Conservation (phyloP, 2,329 filamentous ascomycete species). For the Nothomitra cinnamomea region DNA sequence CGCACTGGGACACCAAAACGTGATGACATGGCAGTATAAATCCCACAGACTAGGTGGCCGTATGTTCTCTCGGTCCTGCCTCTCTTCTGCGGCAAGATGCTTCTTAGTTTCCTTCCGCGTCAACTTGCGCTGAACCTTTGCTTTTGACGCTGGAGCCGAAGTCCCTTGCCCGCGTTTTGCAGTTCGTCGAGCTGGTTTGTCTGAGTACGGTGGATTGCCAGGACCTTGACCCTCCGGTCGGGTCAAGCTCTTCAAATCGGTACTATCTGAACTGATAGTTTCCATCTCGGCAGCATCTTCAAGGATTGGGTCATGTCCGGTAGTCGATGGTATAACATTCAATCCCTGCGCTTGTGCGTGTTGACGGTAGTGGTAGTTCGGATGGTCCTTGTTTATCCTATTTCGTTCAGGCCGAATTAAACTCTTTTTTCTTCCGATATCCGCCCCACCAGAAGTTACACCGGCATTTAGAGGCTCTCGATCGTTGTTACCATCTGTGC, state of each 20-base stretch:
- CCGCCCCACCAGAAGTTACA: slow-evolving; percentile 13
- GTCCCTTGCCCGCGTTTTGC: slow-evolving; percentile 20
- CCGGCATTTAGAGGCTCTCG: background rate
- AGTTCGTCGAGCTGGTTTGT: slow-evolving; percentile 4
- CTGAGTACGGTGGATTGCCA: background rate
- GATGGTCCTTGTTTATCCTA: slow-evolving; percentile 70
- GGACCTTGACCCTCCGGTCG: slow-evolving; percentile 24
- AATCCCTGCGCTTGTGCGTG: slow-evolving; percentile 67
- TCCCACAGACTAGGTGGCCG: slow-evolving; percentile 83
- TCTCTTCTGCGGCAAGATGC: slow-evolving; percentile 40
- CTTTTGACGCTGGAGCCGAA: background rate
- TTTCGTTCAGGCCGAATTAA: slow-evolving; percentile 79
- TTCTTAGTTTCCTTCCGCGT: slow-evolving; percentile 43
- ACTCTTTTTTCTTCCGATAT: slow-evolving; percentile 60
- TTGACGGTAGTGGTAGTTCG: slow-evolving; percentile 89
- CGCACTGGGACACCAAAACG: slow-evolving; percentile 85
- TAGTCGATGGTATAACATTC: slow-evolving; percentile 76
- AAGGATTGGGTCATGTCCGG: slow-evolving; percentile 74
- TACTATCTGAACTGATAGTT: slow-evolving; percentile 45
- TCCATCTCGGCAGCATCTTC: slow-evolving; percentile 45
- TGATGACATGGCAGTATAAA: slow-evolving; percentile 83
- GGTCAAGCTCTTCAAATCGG: slow-evolving; percentile 31
- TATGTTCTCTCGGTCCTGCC: slow-evolving; percentile 43
- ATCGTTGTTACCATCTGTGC: slow-evolving; percentile 26
- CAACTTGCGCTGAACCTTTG: slow-evolving; percentile 30